phyloP scores from a whole-genome alignment of 2,329 filamentous ascomycete species.

The Cytospora piceae region DNA sequence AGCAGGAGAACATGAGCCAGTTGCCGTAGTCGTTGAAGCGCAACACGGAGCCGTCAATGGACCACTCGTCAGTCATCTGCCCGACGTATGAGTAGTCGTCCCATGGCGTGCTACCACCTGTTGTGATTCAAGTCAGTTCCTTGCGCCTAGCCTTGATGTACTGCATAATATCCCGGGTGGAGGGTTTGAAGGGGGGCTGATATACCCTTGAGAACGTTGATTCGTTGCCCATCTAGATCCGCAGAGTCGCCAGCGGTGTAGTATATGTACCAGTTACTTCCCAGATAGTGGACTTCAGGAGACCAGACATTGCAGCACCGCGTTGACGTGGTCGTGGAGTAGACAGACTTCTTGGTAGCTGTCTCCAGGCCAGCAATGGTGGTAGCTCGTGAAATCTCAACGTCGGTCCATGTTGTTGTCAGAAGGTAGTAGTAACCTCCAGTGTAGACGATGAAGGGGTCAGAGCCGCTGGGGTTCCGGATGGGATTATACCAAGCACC shows the following conservation, averaged over 20 bases:
- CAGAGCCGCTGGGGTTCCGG: slow-evolving; percentile 52
- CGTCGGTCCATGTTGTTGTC: slow-evolving; percentile 58
- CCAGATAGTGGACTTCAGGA: slow-evolving; percentile 57
- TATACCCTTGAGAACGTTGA: slow-evolving; percentile 55
- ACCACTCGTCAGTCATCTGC: slow-evolving; percentile 52
- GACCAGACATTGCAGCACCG: slow-evolving; percentile 63
- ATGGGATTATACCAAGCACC: slow-evolving; percentile 56
- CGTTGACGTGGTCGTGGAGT: slow-evolving; percentile 48
- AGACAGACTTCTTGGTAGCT: slow-evolving; percentile 54
- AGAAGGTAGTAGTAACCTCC: slow-evolving; percentile 62
- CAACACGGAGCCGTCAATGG: slow-evolving; percentile 58
- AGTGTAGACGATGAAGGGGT: slow-evolving; percentile 56
- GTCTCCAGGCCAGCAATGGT: slow-evolving; percentile 61
- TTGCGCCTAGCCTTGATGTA: neutral
- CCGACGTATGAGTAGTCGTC: slow-evolving; percentile 54
- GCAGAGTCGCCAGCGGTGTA: slow-evolving; percentile 54
- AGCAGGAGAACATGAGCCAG: slow-evolving; percentile 60
- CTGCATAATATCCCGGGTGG: neutral
- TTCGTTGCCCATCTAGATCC: slow-evolving; percentile 53
- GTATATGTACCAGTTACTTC: slow-evolving; percentile 58
- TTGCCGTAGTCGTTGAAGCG: slow-evolving; percentile 50
- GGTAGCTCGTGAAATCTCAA: slow-evolving; percentile 57
- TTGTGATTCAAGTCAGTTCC: neutral
- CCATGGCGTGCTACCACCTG: slow-evolving; percentile 56
- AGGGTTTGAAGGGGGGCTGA: neutral